Base-by-base conservation (phyloP, 345 rosid species). In the Carallia brachiata region DNA sequence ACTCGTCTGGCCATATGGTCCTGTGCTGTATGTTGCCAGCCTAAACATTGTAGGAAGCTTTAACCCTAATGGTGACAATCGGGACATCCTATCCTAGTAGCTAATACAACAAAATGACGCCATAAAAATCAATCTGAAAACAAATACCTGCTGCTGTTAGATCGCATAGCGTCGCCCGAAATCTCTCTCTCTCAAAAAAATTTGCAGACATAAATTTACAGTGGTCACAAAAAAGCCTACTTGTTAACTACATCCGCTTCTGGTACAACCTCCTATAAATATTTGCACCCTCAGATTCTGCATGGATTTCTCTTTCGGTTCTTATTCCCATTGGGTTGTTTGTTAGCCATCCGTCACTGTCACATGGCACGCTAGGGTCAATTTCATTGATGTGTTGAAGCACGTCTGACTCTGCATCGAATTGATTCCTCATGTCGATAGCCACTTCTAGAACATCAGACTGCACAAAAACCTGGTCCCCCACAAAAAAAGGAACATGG, bases 371-470 rank as follows among this genome's bases (percentile, higher is more conserved):
- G 5, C 36, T 71, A 37, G 77, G 67, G 8, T 80, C 85, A 3
- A 73, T 76, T 52, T 66, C 74, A 36, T 87, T 87, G 28, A 86
- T 37, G 61, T 84, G 89, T 48, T 64, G 77, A 74, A 94, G 84
- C 72, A 40, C 66, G 50, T 68, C 68, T 36, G 77, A 68, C 66
- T 84, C 81, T 32, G 80, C 84, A 48, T 91, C 96, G 6, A 91
- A 85, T 68, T 84, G 95, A 65, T 87, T 79, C 77, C 95, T 85
- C 93, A 94, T 88, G 84, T 88, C 97, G 23, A 80, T 67, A 27
- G 95, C 97, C 59, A 94, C 98, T 31, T 89, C 96, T 0, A 82
- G 79, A 73, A 94, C 97, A 71, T 94, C 98, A 4, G 97, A 94
- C 75, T 94, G 98, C 71, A 94, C 75, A 71, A 91, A 87, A 39